Evolutionary conservation across 495 filamentous ascomycete genomes (phyloP), one percentile per base, ranked within the genome.

Genomic region (Penicillium flavigenum): DNA sequence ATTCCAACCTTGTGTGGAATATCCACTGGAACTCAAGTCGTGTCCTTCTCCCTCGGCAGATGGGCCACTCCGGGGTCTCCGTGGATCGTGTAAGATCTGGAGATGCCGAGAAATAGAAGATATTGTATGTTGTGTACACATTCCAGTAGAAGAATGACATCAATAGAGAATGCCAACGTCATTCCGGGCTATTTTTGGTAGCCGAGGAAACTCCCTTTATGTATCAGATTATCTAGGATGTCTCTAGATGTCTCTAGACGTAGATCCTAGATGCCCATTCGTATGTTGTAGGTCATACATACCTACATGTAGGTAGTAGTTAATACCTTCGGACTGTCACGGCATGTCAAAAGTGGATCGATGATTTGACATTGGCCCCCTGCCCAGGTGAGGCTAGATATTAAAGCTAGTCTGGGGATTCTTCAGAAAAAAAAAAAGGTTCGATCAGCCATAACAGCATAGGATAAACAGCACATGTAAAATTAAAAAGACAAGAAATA

Each of bases 141-240:
- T 51, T 27, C 49, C 49, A 17, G 20, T n/a, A 38, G 32, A 27
- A 38, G 51, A 26, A 51, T 36, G 44, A 29, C 39, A 44, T 43
- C 50, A 53, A 53, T 5, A 4, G 26, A 49, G 61, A 63, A 63
- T 60, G 57, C 32, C 2, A 49, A 57, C 57, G 61, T 63, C 61
- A 65, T 65, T 65, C 60, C 63, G 12, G 36, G 39, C 48, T 34
- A 24, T 17, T 39, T 47, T 47, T 42, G 27, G 46, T 20, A 10
- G 14, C 46, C 27, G 46, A 50, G 27, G 49, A 46, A 59, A 47
- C 41, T 31, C 43, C 42, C 31, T 24, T 24, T 24, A 22, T 22
- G 22, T 24, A 3, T 24, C 4, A 4, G 22, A 24, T 24, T 24
- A 4, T 24, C 22, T 24, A 1, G 22, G 22, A 24, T 10, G 9